A percentile compares a stretch with the other conserved stretches of the same genome.
These are phyloP conservation scores for Epichloe coenophiala DNA, from an alignment of 2,329 filamentous ascomycete genomes.

Conservation along the genomic window DNA sequence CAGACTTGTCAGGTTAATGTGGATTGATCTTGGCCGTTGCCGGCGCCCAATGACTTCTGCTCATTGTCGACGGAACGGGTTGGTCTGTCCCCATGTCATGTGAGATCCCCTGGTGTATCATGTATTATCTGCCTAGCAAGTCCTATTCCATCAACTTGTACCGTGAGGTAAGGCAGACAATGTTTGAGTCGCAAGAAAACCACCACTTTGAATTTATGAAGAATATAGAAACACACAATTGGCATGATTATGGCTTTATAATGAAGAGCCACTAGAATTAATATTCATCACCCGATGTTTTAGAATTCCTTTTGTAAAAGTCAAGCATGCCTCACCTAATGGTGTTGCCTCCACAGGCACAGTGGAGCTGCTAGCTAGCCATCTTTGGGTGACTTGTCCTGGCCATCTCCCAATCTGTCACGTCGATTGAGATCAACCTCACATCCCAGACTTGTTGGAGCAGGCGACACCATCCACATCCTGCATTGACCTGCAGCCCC, in stretches of 20 bases:
- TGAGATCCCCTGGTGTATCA: slow-evolving; percentile 6
- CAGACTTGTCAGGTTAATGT: not conserved
- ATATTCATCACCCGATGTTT: too few relatives aligned
- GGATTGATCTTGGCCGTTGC: not conserved
- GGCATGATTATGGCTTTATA: not conserved
- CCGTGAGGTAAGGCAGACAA: not conserved
- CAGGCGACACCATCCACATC: slow-evolving; percentile 2
- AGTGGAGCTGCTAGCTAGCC: slow-evolving; percentile 8
- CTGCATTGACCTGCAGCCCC: not conserved
- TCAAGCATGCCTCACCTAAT: slow-evolving; percentile 1
- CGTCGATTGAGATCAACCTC: slow-evolving; percentile 4
- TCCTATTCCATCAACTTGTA: not conserved
- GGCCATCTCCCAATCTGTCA: slow-evolving; percentile 7
- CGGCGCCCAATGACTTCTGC: not conserved
- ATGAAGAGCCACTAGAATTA: not conserved
- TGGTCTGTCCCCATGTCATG: slow-evolving; percentile 6
- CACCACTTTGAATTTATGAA: not conserved
- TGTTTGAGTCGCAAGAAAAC: not conserved
- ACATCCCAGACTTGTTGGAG: not conserved
- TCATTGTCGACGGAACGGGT: not conserved
- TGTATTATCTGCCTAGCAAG: slow-evolving; percentile 6
- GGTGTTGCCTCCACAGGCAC: not conserved
- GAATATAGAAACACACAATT: not conserved
- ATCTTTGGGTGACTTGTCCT: slow-evolving; percentile 9
- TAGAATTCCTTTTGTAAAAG: not conserved